Base-by-base conservation (phyloP, 2,329 filamentous ascomycete genomes). In the Botrytis cinerea region DNA sequence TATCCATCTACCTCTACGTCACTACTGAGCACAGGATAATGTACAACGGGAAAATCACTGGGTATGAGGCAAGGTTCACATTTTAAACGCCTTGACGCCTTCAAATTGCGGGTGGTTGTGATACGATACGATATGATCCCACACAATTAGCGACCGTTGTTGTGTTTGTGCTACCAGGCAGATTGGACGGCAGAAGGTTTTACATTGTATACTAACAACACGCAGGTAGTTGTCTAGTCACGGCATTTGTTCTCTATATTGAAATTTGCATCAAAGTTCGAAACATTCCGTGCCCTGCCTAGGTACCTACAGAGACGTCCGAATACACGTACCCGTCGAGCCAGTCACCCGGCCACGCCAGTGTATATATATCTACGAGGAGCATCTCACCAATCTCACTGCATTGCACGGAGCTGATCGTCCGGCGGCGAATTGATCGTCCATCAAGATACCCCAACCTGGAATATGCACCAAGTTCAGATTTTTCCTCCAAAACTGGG, bases 1-100 rank as follows among this genome's bases (percentile, higher is more conserved):
- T n/a, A 43, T 62, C 60, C 18, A n/a, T 62, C 60, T 40, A 32
- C 8, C 22, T 35, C 20, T 66, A 66, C 66, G 66, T 69, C 66
- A 69, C 51, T 57, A 57, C n/a, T 28, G 51, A 57, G n/a, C 28
- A 28, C n/a, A 57, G 7, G 16, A 57, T 18, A 32, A 57, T 57
- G 28, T 57, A 57, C 28, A 32, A 57, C 1, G 51, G n/a, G 6
- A 57, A 32, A 57, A 57, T 57, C n/a, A 57, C 51, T 57, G n/a
- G 51, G 16, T 28, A 57, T 1, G n/a, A 28, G 28, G 51, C 51
- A 57, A 18, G 51, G 51, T 57, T 57, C 28, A 54, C 2, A 28
- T 28, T 57, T 28, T 28, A 28, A 8, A 57, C 51, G 51, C 51
- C 51, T 57, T 28, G 16, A 57, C 51, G 51, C 51, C 51, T 57